Base-by-base conservation (phyloP, 2,329 filamentous ascomycete genomes). In the Penicillium sp. region DNA sequence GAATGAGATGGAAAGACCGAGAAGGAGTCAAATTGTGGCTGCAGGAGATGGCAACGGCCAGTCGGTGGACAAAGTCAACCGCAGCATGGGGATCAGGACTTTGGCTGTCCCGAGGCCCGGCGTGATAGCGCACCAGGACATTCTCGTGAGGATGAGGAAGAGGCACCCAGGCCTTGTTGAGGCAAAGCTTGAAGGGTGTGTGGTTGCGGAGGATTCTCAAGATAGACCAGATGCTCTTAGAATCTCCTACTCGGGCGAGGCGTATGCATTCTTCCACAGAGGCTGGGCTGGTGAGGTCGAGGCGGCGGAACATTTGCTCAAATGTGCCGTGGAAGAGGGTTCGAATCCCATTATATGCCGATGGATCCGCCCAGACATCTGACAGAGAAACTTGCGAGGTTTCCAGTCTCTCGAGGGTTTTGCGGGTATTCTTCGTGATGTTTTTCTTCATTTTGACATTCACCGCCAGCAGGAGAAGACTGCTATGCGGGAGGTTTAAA, bases 1-100 rank as follows among this genome's bases (percentile, higher is more conserved):
- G 75, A 7, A 83, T 77, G 31, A 79, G 65, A n/a, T 76, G 70
- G 58, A 78, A 81, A 0, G 81, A 75, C 11, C 72, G 69, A n/a
- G 75, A 75, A 0, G 79, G 72, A 9, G 61, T 69, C 33, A 81
- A 40, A 14, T 74, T 64, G 24, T 69, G 59, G 2, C 74, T 75
- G 51, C 69, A 71, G 2, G 81, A 77, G 54, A 81, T 75, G 4
- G 76, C 72, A 14, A 77, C 67, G 1, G 82, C 82, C 16, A 83
- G 69, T 16, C 75, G 62, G 59, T 82, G 76, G 35, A 83, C 71
- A 50, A 82, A 69, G 31, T 79, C 70, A 18, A 79, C 69, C 14
- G 77, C 76, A 31, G 68, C 70, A 41, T 73, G 65, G 4, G 75
- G 73, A 59, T 70, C 71, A 4, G 75, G 74, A 19, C 60, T 65